Conservation (phyloP, 192 early-diverging fungal species). For the Umbelopsis ramanniana region DNA sequence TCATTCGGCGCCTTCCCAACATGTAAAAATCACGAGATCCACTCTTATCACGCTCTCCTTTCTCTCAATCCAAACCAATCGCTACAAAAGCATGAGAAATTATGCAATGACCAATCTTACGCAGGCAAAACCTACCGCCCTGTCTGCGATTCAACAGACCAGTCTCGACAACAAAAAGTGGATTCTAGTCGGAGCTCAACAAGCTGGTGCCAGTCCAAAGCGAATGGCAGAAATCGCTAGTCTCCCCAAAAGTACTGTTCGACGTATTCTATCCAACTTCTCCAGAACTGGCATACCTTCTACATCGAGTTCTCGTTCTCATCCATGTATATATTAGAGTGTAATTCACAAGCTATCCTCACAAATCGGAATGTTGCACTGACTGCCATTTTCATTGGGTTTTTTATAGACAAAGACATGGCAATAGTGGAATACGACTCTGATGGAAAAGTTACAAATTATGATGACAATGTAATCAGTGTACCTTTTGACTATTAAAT, state of each 20-base stretch:
- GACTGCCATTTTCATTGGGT: constrained; percentile 1
- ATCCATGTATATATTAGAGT: constrained; percentile 22
- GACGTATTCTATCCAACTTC: constrained; percentile 39
- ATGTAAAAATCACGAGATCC: neutral
- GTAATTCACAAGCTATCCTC: no score
- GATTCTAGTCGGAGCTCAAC: constrained; percentile 40
- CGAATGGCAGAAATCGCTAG: constrained; percentile 34
- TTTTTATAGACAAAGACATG: constrained; percentile 32
- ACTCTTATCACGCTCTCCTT: neutral
- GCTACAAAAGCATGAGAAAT: neutral
- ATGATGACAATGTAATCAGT: constrained; percentile 23
- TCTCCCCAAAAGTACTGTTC: constrained; percentile 37
- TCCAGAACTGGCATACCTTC: constrained; percentile 37
- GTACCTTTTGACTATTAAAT: neutral
- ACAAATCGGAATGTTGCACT: no score
- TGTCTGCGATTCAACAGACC: neutral
- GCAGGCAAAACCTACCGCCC: neutral
- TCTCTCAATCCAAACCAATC: neutral
- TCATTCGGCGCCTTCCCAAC: no score
- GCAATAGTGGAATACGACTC: constrained; percentile 40
- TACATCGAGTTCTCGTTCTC: constrained; percentile 23
- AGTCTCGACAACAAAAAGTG: constrained; percentile 27
- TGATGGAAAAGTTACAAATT: constrained; percentile 30
- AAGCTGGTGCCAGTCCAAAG: constrained; percentile 39
- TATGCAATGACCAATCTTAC: constrained; percentile 5